phyloP scores from a whole-genome alignment of 192 early-diverging fungal species.

The Coemansia furcata region DNA sequence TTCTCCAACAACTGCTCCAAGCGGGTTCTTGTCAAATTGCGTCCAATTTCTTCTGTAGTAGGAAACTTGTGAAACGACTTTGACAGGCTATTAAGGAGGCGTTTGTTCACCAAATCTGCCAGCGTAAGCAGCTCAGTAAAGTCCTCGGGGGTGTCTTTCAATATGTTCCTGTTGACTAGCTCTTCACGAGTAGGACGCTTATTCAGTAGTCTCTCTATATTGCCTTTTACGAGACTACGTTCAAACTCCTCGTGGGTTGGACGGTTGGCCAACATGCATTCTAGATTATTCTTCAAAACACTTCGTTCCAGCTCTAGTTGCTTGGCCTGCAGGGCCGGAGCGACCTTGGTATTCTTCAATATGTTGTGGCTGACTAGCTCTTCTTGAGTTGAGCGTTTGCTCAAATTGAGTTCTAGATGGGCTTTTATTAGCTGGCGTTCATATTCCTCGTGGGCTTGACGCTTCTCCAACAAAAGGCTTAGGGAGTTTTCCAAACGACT shows the following conservation, averaged over 20 bases:
- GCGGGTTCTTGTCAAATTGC: too few relatives aligned
- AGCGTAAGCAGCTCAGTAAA: too few relatives aligned
- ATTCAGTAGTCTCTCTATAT: slow-evolving; percentile 4
- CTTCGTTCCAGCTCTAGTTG: slow-evolving; percentile 27
- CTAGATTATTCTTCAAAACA: slow-evolving; percentile 53
- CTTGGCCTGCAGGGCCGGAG: slow-evolving; percentile 36
- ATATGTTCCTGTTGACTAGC: too few relatives aligned
- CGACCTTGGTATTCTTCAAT: slow-evolving; percentile 47
- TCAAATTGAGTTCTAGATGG: not conserved
- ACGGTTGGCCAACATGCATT: slow-evolving; percentile 56
- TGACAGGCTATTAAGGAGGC: too few relatives aligned
- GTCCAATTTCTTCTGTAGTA: too few relatives aligned
- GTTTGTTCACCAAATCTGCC: too few relatives aligned
- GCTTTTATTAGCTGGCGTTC: not conserved
- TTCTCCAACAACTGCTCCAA: not conserved
- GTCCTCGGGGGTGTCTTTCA: too few relatives aligned
- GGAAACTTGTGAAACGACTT: too few relatives aligned
- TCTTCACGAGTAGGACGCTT: slow-evolving; percentile 22
- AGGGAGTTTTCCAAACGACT: slow-evolving; percentile 50
- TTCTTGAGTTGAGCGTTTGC: slow-evolving; percentile 40
- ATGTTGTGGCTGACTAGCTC: slow-evolving; percentile 58
- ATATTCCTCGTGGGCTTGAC: slow-evolving; percentile 49
- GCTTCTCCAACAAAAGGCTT: slow-evolving; percentile 56
- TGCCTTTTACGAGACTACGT: not conserved
- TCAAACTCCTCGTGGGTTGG: slow-evolving; percentile 57